Conservation (phyloP, 2,329 filamentous ascomycete species). For the Balansia obtecta region DNA sequence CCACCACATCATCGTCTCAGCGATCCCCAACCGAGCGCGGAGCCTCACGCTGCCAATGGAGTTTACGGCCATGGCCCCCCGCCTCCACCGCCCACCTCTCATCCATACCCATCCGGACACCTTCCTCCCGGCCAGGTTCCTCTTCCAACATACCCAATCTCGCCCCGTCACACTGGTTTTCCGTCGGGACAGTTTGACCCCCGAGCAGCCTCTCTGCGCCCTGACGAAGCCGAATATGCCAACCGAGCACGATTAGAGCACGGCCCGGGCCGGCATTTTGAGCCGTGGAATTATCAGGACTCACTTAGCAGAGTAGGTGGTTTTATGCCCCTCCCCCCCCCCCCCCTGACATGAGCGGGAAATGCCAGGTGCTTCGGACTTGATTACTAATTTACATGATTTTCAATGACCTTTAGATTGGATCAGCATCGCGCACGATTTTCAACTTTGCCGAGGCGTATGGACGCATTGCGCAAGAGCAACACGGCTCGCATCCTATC, state of each 20-base stretch:
- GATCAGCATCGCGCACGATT: slow-evolving; percentile 37
- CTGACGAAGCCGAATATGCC: slow-evolving; percentile 33
- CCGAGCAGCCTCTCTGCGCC: slow-evolving; percentile 27
- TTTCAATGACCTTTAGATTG: slow-evolving; percentile 28
- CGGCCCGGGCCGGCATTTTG: slow-evolving; percentile 34
- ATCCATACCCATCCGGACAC: slow-evolving; percentile 28
- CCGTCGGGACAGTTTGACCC: slow-evolving; percentile 31
- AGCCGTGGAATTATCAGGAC: slow-evolving; percentile 41
- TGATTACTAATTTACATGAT: too few relatives aligned
- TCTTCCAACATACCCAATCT: slow-evolving; percentile 36
- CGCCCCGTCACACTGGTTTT: slow-evolving; percentile 34
- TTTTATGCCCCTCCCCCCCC: too few relatives aligned
- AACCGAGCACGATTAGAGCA: slow-evolving; percentile 31
- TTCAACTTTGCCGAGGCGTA: slow-evolving; percentile 47
- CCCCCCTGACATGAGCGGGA: too few relatives aligned
- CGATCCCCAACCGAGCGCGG: slow-evolving; percentile 25
- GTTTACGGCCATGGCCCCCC: slow-evolving; percentile 22
- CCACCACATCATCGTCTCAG: slow-evolving; percentile 18
- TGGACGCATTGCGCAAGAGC: slow-evolving; percentile 39
- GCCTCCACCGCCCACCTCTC: slow-evolving; percentile 23
- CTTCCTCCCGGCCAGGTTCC: slow-evolving; percentile 35
- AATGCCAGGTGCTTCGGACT: too few relatives aligned
- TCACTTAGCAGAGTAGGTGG: slow-evolving; percentile 30
- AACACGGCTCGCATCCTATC: slow-evolving; percentile 40
- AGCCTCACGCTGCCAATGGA: slow-evolving; percentile 25